These are phyloP conservation scores for Penicillium brevicompactum DNA, from an alignment of 2,329 filamentous ascomycete genomes.

Conservation along the genomic window DNA sequence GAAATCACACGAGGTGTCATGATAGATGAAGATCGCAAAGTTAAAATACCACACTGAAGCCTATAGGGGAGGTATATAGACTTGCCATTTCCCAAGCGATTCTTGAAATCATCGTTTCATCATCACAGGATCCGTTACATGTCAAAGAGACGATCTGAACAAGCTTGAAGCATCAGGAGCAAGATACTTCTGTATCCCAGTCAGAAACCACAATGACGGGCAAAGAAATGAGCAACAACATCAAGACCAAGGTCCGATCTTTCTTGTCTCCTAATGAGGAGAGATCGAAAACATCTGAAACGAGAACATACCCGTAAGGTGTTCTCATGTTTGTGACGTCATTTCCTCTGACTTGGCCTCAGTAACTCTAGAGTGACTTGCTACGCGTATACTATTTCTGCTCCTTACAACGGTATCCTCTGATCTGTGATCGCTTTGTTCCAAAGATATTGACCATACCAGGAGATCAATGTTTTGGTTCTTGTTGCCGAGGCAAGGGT, in stretches of 20 bases:
- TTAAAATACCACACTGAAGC: too few relatives aligned
- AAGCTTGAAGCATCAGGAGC: neutral
- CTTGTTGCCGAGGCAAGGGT: constrained; percentile 12
- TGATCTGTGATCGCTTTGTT: neutral
- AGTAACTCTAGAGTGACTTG: constrained; percentile 6
- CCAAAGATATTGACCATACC: constrained; percentile 7
- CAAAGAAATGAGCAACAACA: neutral
- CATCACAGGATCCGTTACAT: neutral
- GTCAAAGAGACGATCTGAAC: neutral
- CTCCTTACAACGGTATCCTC: constrained; percentile 12
- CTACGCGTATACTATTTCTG: neutral
- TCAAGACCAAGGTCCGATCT: constrained; percentile 9
- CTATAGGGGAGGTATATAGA: neutral
- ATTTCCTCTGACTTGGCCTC: constrained; percentile 3
- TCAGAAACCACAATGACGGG: constrained; percentile 1
- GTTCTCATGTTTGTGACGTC: constrained; percentile 5
- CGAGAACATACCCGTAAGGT: constrained; percentile 14
- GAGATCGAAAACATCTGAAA: constrained; percentile 3
- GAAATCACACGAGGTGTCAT: neutral
- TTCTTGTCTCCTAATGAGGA: constrained; percentile 3
- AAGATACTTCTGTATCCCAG: too few relatives aligned
- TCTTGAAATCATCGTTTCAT: neutral
- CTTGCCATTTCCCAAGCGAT: neutral
- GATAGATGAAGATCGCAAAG: neutral
- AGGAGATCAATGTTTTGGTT: constrained; percentile 13